Evolutionary conservation across 2,329 filamentous ascomycete genomes (phyloP).

Genomic region (Amylocarpus encephaloides): DNA sequence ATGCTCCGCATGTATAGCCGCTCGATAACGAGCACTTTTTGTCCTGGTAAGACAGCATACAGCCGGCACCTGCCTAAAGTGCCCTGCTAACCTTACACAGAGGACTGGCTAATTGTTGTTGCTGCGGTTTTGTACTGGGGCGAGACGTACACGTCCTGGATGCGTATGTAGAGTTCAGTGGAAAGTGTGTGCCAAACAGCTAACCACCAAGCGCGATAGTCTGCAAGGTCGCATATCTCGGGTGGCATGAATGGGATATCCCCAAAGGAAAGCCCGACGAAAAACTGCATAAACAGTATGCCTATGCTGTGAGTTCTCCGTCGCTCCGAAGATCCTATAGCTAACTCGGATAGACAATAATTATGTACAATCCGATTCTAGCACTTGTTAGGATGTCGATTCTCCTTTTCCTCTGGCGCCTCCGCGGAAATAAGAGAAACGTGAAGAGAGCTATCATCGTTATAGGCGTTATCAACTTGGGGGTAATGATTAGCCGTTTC

Average conservation of each 20-base stretch:
- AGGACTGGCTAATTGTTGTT: not conserved
- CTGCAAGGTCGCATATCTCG: not conserved
- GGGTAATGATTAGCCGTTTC: not conserved
- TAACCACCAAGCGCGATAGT: not conserved
- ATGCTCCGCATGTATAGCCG: constrained; percentile 1
- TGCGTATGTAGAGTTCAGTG: not conserved
- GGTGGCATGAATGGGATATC: not conserved
- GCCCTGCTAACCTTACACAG: not conserved
- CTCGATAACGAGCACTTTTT: not conserved
- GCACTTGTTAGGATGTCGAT: constrained; percentile 24
- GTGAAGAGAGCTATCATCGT: not conserved
- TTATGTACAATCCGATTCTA: constrained; percentile 34
- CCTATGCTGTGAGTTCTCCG: not conserved
- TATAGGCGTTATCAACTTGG: not conserved
- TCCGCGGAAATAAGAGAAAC: not conserved
- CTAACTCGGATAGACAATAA: constrained; percentile 10
- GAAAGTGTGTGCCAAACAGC: not conserved
- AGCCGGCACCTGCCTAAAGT: not conserved
- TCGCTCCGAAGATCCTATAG: not conserved
- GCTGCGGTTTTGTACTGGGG: constrained; percentile 2
- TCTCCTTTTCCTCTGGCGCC: not conserved
- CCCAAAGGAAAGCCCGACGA: not conserved
- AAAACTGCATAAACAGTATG: not conserved
- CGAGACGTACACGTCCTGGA: not conserved
- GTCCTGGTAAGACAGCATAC: not conserved